phyloP scores from a whole-genome alignment of 495 filamentous ascomycete genomes.

The Eremomyces bilateralis region DNA sequence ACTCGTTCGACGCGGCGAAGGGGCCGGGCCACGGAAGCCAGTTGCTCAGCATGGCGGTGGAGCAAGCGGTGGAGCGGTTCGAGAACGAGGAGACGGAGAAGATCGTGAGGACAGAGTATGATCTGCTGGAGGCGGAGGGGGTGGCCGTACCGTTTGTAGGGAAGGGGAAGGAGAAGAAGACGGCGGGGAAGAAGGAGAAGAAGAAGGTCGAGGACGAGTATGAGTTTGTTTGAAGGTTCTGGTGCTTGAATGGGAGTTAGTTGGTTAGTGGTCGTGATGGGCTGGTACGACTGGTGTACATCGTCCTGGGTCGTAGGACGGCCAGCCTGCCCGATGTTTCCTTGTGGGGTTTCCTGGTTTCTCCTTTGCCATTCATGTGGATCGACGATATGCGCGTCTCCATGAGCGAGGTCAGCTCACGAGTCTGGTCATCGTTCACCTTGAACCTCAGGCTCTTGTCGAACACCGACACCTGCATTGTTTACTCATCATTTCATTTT shows the following conservation, averaged over 20 bases:
- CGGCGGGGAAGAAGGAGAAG: slow-evolving; percentile 4
- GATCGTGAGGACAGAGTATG: slow-evolving; percentile 34
- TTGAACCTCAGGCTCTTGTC: no score
- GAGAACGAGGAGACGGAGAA: slow-evolving; percentile 34
- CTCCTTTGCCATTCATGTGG: no score
- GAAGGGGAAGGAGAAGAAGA: slow-evolving; percentile 7
- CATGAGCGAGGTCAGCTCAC: no score
- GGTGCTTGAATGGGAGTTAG: neutral
- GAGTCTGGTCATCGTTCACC: no score
- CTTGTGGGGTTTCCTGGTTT: no score
- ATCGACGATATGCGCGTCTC: no score
- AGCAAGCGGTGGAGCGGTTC: slow-evolving; percentile 32
- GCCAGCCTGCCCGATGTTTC: no score
- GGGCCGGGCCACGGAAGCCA: slow-evolving; percentile 29
- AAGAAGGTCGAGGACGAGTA: slow-evolving; percentile 9
- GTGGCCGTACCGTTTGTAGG: slow-evolving; percentile 12
- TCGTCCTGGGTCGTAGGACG: no score
- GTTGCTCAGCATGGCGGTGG: slow-evolving; percentile 29
- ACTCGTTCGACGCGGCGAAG: slow-evolving; percentile 26
- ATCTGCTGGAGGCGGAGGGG: slow-evolving; percentile 27
- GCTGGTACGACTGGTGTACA: no score
- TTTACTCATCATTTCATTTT: no score
- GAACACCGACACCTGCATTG: no score
- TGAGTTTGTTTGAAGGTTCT: slow-evolving; percentile 9
- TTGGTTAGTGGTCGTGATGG: neutral